Base-by-base conservation (phyloP, 352 stramenopile species). In the Pythium biforme region DNA sequence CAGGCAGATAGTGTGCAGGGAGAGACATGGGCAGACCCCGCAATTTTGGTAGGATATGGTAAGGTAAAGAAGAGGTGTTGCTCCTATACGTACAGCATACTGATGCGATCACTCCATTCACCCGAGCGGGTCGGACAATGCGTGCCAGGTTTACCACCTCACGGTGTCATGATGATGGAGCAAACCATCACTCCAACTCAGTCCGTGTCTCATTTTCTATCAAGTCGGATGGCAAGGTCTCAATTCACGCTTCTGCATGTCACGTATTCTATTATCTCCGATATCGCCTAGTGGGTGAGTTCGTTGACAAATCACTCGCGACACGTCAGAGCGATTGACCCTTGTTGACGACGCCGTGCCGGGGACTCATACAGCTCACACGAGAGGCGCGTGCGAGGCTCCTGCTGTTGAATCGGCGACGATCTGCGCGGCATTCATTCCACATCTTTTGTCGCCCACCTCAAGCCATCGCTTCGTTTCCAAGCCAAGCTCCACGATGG, bases 181-280 rank as follows among this genome's bases (percentile, higher is more conserved):
- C 26, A 33, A 39, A 9, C 20, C 20, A 7, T 31, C 20, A 31
- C 6, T 33, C 45, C 20, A 51, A 10, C 23, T 4, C 45, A 23
- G n/a, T n/a, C 11, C 23, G 7, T 53, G 47, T 53, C 47, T 37
- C 47, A 53, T 47, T 34, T 55, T 59, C 52, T 37, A 14, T 37
- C 43, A 62, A 22, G 39, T 54, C n/a, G 5, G 19, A 47, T 49
- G 22, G 14, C 27, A 27, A 48, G 11, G n/a, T 12, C n/a, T 26
- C 25, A 3, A 29, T 48, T 34, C 33, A 3, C 17, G 22, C 29
- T 19, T 48, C 14, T 23, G 37, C 49, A 55, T 15, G 49, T 55
- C 49, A 43, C 27, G 45, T 55, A 45, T 55, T 29, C 49, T 12
- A 29, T 23, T 3, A 59, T 12, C 49, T 59, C 5, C 25, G 29